Percentiles rank a stretch among this genome's conserved stretches.
Conservation (phyloP, 768 basidiomycete genomes). For the Panus rudis region DNA sequence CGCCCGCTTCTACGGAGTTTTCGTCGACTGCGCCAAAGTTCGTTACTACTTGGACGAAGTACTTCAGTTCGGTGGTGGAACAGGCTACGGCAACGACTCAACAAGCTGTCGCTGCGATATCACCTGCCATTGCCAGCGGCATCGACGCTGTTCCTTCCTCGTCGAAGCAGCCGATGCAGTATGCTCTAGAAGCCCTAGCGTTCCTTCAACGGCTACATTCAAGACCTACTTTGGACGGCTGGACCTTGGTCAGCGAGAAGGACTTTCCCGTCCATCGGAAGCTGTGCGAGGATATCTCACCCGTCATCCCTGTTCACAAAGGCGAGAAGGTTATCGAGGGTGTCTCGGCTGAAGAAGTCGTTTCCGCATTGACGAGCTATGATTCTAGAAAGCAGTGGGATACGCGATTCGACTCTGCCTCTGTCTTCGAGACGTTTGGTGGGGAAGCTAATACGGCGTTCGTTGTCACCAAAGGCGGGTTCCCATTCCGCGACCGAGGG, state of each 20-base stretch:
- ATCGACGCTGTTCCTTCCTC: slow-evolving; percentile 40
- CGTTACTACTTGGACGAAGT: slow-evolving; percentile 62
- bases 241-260: slow-evolving; percentile 74
- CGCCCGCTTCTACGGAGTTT: slow-evolving; percentile 31
- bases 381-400: slow-evolving; percentile 82
- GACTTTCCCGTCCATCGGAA: slow-evolving; percentile 72
- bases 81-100: slow-evolving; percentile 70
- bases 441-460: slow-evolving; percentile 68
- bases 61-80: slow-evolving; percentile 70
- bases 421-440: slow-evolving; percentile 70
- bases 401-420: slow-evolving; percentile 69
- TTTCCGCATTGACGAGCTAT: slow-evolving; percentile 59
- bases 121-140: slow-evolving; percentile 42
- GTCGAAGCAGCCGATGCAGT: slow-evolving; percentile 67
- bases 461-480: slow-evolving; percentile 65
- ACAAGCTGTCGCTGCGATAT: slow-evolving; percentile 70
- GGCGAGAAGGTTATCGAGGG: slow-evolving; percentile 91
- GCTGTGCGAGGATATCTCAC: slow-evolving; percentile 69
- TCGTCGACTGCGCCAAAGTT: slow-evolving; percentile 52
- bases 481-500: slow-evolving; percentile 87
- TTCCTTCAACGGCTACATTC: slow-evolving; percentile 73
- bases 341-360: slow-evolving; percentile 87
- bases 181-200: slow-evolving; percentile 74
- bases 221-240: slow-evolving; percentile 47
- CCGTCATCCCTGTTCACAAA: slow-evolving; percentile 76